Evolutionary conservation across 768 basidiomycete species (phyloP).

Genomic region (Dioszegia hungarica): DNA sequence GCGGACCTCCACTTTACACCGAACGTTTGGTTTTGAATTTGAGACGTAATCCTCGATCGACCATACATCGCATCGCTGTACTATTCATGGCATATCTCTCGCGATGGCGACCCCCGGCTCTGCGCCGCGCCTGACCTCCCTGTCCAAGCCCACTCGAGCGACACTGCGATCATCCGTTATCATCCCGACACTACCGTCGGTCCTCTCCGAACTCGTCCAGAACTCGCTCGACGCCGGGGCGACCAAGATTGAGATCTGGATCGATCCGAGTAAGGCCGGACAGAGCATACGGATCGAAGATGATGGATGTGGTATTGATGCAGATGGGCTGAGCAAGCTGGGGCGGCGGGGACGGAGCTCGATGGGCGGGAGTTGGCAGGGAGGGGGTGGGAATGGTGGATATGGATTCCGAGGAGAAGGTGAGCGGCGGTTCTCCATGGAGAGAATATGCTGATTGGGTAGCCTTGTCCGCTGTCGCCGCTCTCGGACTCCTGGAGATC

Average conservation of each 20-base stretch:
- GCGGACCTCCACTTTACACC: too few species aligned
- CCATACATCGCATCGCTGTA: too few species aligned
- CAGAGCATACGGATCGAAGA: constrained; percentile 85
- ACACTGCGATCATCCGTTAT: constrained; percentile 77
- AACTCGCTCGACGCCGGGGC: constrained; percentile 83
- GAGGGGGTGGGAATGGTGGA: background rate
- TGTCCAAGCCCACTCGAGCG: constrained; percentile 60
- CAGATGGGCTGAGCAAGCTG: constrained; percentile 58
- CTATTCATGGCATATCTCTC: too few species aligned
- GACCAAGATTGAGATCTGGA: constrained; percentile 61
- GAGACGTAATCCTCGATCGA: too few species aligned
- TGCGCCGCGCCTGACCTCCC: too few species aligned
- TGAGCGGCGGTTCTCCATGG: constrained; percentile 34
- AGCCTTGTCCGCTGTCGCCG: constrained; percentile 81
- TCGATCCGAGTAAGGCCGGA: constrained; percentile 60
- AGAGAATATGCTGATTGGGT: background rate
- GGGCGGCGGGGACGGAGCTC: constrained; percentile 58
- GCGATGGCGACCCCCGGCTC: too few species aligned
- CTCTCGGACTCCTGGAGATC: constrained; percentile 75
- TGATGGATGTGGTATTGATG: constrained; percentile 71
- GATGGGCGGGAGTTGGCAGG: background rate
- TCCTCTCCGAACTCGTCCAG: constrained; percentile 80
- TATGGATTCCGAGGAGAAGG: constrained; percentile 96
- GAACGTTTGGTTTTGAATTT: too few species aligned
- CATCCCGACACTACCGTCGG: constrained; percentile 71